Percentiles rank a stretch among this genome's conserved stretches.
Conservation (phyloP, 176 grass and related monocot species). For the Carex scoparia region DNA sequence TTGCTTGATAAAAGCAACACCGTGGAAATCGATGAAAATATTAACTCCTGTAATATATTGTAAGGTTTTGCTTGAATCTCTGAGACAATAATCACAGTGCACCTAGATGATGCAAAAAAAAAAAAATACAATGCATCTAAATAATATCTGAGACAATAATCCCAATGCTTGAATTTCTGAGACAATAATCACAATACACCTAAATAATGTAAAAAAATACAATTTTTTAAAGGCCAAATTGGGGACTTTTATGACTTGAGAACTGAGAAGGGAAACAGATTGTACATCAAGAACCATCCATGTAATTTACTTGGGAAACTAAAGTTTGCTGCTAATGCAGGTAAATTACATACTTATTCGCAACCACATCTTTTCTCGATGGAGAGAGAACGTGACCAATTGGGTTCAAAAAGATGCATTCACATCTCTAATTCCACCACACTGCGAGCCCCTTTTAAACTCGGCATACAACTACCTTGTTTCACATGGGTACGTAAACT, state of each 20-base stretch:
- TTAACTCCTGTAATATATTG: background rate
- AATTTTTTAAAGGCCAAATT: background rate
- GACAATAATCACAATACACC: too few species aligned
- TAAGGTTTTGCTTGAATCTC: background rate
- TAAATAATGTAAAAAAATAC: background rate
- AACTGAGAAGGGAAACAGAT: background rate
- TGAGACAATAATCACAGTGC: background rate
- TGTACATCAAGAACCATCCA: background rate
- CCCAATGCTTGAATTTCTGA: too few species aligned
- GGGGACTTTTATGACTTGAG: background rate
- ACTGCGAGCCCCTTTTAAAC: constrained; percentile 67
- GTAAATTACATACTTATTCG: constrained; percentile 98
- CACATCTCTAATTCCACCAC: constrained; percentile 56
- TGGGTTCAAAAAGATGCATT: constrained; percentile 81
- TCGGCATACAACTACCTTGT: constrained; percentile 83
- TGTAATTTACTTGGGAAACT: background rate
- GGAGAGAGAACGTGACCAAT: constrained; percentile 69
- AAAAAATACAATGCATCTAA: too few species aligned
- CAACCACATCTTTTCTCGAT: constrained; percentile 75
- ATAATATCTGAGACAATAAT: too few species aligned
- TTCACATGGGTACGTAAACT: constrained; percentile 83
- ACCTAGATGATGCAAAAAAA: background rate
- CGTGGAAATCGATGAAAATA: background rate
- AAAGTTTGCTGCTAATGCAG: background rate
- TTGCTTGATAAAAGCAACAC: background rate